Base-by-base conservation (phyloP, 1,284 basidiomycete genomes). In the Tremellales sp. region DNA sequence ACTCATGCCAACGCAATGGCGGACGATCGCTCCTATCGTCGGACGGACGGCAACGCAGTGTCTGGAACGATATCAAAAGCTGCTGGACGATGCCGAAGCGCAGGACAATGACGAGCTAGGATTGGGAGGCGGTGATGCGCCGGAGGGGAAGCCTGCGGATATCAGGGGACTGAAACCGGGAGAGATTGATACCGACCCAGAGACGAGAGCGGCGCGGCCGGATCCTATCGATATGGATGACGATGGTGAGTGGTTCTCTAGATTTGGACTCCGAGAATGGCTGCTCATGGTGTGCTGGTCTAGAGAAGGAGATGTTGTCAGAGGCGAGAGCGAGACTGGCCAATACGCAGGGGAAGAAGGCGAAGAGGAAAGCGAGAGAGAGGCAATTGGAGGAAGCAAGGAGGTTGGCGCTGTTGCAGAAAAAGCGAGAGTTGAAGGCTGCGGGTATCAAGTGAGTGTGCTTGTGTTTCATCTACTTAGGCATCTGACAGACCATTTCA, bases 221-320 rank as follows among this genome's bases (percentile, higher is more conserved):
- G 95, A 99, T 76, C 94, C 95, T 5, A 95, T 98, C 63, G 95
- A 99, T 75, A 99, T 99, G 95, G 95, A 99, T 71, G 95, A 99
- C 73, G 95, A 91, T 68, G 87, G 88, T 86, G 53, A 54, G 79
- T 72, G 1, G 10, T 36, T 36, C n/a, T 9, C 37, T 14, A 24
- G 19, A 21, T 22, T 24, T 39, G 34, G 8, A 8, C n/a, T 36
- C n/a, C 8, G 34, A 8, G 34, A 36, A 32, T 18, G 46, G 34
- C 16, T 22, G 25, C 22, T 13, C 9, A 27, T n/a, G 13, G 9
- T 14, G 18, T 28, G 39, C 22, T 27, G 40, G 7, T 40, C 34
- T 50, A 90, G 95, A 98, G 73, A 98, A 98, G 83, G 95, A 98
- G 73, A 98, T 99, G 95, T 78, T 99, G 57, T 97, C 93, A 5